Evolutionary conservation across 495 filamentous ascomycete species (phyloP), one percentile per base, ranked within the genome.

Genomic region (Xylaria acuta): DNA sequence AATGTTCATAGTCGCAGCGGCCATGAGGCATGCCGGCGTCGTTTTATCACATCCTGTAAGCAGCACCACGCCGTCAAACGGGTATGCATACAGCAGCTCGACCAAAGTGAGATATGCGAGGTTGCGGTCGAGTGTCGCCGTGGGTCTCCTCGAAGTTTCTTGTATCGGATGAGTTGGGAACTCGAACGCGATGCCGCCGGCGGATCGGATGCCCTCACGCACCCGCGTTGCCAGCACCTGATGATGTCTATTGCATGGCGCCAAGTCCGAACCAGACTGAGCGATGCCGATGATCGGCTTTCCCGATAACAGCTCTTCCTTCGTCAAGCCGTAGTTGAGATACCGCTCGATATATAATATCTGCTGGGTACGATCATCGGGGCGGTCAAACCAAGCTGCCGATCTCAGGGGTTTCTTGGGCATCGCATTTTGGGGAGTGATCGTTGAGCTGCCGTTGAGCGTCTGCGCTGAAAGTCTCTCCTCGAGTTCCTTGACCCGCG

Each of bases 31-130:
- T 30, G 86, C 87, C 36, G 87, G 87, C 0, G 85, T 88, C 9
- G 85, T 88, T 78, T 88, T 88, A 70, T 88, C 87, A 78, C 87
- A 88, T n/a, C 87, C 87, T 0, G 87, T 88, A 72, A 88, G 79
- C 38, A 88, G 73, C 20, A 88, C 86, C 25, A 88, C 85, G 12
- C 86, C 86, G 73, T 88, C 86, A 65, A 88, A 78, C 2, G 85
- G 85, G 75, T 88, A 88, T 5, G 82, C 84, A 67, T 81, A 83
- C 25, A 88, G 76, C 27, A 88, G 75, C 74, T 88, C 86, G 30
- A 88, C 86, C 41, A 88, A 78, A 56, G 81, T 77, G 11, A 88
- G 76, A 77, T 88, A 88, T 16, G 84, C 84, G 72, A 88, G 67
- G 70, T 88, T 88, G 7, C 86, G 82, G 75, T 88, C 86, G 34